A percentile compares a stretch with the other conserved stretches of the same genome.
These are phyloP conservation scores for Gossypium davidsonii DNA, from an alignment of 441 rosid species.

Conservation along the genomic window DNA sequence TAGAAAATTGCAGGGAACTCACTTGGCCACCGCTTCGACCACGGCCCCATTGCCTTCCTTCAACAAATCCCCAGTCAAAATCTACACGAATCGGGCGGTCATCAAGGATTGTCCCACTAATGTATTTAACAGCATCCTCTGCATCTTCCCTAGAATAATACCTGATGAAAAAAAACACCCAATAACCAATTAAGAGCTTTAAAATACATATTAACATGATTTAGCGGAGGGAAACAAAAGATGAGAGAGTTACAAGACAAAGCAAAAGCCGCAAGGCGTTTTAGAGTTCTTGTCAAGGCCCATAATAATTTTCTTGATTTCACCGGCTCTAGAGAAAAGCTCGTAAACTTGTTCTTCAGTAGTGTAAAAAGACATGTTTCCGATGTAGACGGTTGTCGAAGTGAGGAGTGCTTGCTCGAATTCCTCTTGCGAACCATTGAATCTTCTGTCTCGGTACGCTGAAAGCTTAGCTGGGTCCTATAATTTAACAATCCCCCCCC, in stretches of 20 bases:
- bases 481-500: background rate
- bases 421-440: conserved; percentile 80
- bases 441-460: conserved; percentile 76
- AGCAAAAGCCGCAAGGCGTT: conserved; percentile 96
- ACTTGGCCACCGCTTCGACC: conserved; percentile 99
- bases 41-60: conserved; percentile 99
- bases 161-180: conserved; percentile 24
- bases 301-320: conserved; percentile 90
- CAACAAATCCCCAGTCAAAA: conserved; percentile 97
- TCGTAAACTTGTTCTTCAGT: conserved; percentile 97
- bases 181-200: background rate
- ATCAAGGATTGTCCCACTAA: conserved; percentile 93
- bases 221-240: background rate
- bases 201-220: background rate
- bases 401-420: conserved; percentile 62
- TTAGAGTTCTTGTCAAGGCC: conserved; percentile 91
- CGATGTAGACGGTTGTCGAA: conserved; percentile 71
- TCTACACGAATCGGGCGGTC: conserved; percentile 97
- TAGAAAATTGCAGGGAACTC: conserved; percentile 11
- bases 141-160: conserved; percentile 94
- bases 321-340: conserved; percentile 91
- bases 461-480: conserved; percentile 81
- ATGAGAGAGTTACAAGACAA: conserved; percentile 51
- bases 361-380: conserved; percentile 90
- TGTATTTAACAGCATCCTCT: conserved; percentile 86